Conservation (phyloP, 108 stramenopile species). For the Seminavis robusta region DNA sequence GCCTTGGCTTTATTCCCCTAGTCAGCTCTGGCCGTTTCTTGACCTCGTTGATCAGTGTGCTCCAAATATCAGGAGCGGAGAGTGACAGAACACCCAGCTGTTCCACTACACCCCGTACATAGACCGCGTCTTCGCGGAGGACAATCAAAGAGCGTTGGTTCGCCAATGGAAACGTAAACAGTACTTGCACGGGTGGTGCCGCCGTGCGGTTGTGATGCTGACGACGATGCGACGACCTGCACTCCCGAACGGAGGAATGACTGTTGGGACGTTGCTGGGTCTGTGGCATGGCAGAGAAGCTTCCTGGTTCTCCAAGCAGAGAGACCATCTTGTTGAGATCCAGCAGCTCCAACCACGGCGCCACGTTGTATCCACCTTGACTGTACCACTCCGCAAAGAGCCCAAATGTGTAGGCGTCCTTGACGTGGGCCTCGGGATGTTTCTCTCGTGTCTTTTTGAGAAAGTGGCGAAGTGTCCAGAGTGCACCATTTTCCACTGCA, state of each 20-base stretch:
- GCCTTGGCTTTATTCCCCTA: slow-evolving; percentile 8
- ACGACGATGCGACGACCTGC: slow-evolving; percentile 7
- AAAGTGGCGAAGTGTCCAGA: slow-evolving; percentile 80
- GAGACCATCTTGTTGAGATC: slow-evolving; percentile 81
- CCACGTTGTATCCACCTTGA: slow-evolving; percentile 78
- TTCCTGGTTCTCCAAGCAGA: slow-evolving; percentile 42
- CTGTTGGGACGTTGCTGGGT: slow-evolving; percentile 4
- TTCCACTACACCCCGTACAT: slow-evolving; percentile 75
- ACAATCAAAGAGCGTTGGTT: slow-evolving; percentile 75
- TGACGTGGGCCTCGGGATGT: neutral
- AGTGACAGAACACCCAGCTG: slow-evolving; percentile 61
- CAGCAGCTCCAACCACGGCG: slow-evolving; percentile 90
- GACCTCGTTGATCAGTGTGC: slow-evolving; percentile 22
- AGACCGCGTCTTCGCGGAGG: slow-evolving; percentile 76
- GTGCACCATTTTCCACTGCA: slow-evolving; percentile 77
- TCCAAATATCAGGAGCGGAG: slow-evolving; percentile 69
- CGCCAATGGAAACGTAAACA: slow-evolving; percentile 85
- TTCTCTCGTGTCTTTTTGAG: slow-evolving; percentile 32
- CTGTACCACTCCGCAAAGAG: slow-evolving; percentile 90
- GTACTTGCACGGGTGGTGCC: slow-evolving; percentile 39
- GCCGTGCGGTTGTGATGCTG: slow-evolving; percentile 4
- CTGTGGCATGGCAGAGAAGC: slow-evolving; percentile 11
- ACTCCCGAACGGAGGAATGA: slow-evolving; percentile 4
- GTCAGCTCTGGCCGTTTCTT: slow-evolving; percentile 10
- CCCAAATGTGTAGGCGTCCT: slow-evolving; percentile 63